Evolutionary conservation across 2,329 filamentous ascomycete genomes (phyloP).

Genomic region (Dactylonectria estremocensis): DNA sequence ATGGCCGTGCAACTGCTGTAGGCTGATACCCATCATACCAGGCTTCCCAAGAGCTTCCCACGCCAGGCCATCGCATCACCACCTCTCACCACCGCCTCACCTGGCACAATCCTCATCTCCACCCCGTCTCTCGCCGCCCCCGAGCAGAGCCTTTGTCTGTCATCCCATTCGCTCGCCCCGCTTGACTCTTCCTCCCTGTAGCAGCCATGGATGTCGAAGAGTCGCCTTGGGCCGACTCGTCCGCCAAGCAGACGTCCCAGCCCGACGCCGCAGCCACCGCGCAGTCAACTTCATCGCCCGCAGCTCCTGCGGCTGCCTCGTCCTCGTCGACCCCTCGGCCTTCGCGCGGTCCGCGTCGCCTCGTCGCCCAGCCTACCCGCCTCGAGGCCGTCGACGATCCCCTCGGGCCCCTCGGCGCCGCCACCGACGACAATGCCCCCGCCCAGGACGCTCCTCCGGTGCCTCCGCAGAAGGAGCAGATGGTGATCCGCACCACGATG

Average conservation of each 20-base stretch:
- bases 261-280: constrained; percentile 47
- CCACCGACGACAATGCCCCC: constrained; percentile 63
- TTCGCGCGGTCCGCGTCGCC: constrained; percentile 69
- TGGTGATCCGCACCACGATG: constrained; percentile 73
- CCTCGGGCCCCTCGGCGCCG: constrained; percentile 81
- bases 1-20: not conserved
- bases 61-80: constrained; percentile 40
- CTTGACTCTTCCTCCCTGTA: not conserved
- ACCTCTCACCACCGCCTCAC: constrained; percentile 33
- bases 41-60: constrained; percentile 26
- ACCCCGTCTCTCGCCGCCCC: constrained; percentile 10
- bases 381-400: constrained; percentile 85
- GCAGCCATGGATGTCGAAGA: constrained; percentile 66
- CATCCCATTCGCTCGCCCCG: constrained; percentile 7
- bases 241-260: constrained; percentile 49
- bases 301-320: constrained; percentile 44
- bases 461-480: constrained; percentile 78
- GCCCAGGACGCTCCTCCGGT: constrained; percentile 73
- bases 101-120: constrained; percentile 12
- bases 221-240: constrained; percentile 66
- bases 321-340: constrained; percentile 57
- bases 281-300: constrained; percentile 43
- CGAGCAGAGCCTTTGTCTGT: constrained; percentile 26
- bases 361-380: constrained; percentile 82
- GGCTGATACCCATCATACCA: constrained; percentile 13